Evolutionary conservation across 1,284 basidiomycete genomes (phyloP), one percentile per base, ranked within the genome.

Genomic region (Cutaneotrichosporon dermatis): DNA sequence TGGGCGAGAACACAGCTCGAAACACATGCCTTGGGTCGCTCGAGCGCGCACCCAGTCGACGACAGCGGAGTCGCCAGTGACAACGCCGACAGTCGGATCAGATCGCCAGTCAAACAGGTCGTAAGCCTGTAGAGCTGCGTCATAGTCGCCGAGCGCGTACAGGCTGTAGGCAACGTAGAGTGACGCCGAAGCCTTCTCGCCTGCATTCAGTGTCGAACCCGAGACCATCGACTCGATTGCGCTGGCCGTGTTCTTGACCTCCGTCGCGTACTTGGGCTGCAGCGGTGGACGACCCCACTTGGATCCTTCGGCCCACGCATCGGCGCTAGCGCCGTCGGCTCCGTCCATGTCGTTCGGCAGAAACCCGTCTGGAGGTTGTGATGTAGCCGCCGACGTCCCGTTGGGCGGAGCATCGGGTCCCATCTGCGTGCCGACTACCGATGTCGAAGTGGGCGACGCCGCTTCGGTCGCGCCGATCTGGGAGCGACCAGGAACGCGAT

Each of bases 151-250:
- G 3, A 91, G 76, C 0, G 89, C 87, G 73, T 89, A 90, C 3
- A 85, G 84, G 67, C 88, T 86, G 74, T 89, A 90, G 3, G 88
- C 89, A 44, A 88, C 77, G 0, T 83, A 81, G 56, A 89, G 81
- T 61, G 83, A 40, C 4, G 77, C 67, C 11, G 76, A 74, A 74
- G 75, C 51, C 10, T 25, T 45, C 45, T 74, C 72, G 12, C 51
- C 62, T 0, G 53, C n/a, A 7, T 45, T 50, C 13, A 70, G 55
- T 39, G 15, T 41, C 37, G 50, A 41, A 3, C 37, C 37, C 39
- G 50, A 25, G 39, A 51, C 40, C n/a, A 65, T 16, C 10, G 42
- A 55, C 44, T 70, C 66, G 8, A 73, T 42, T 3, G 36, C 58
- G 46, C 62, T 60, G 40, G 63, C 59, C 3, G 65, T 68, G 34